Evolutionary conservation across 805 yeast species (phyloP).

Genomic region (Saturnispora bothae): DNA sequence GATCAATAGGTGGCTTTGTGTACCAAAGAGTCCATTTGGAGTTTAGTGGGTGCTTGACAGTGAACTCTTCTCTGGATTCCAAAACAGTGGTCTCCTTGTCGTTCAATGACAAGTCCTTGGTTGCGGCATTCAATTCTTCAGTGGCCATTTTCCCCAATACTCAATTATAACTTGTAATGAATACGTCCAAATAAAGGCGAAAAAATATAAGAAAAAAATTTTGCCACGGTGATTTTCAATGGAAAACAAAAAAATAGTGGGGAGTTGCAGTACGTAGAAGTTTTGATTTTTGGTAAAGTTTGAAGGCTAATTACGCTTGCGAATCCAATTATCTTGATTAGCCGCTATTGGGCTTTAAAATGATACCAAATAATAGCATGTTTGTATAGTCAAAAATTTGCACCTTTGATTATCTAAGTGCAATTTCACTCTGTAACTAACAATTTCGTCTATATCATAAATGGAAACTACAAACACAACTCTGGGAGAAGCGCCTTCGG

Average conservation of each 20-base stretch:
- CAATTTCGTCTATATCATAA: background rate
- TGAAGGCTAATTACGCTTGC: no score
- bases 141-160: constrained; percentile 23
- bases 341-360: no score
- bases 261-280: no score
- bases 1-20: constrained; percentile 80
- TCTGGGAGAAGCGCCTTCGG: background rate
- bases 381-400: no score
- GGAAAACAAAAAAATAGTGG: background rate
- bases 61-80: constrained; percentile 51
- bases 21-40: constrained; percentile 96
- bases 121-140: constrained; percentile 26
- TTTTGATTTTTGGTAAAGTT: no score
- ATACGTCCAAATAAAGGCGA: background rate
- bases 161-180: no score
- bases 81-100: constrained; percentile 40
- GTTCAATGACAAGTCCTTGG: constrained; percentile 27
- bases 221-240: background rate
- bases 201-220: background rate
- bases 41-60: constrained; percentile 80
- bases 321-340: no score
- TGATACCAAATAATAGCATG: no score
- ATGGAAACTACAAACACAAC: constrained; percentile 7
- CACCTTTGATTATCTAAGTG: no score
- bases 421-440: no score